Base-by-base conservation (phyloP, 2,329 filamentous ascomycete genomes). In the Ascochyta viciae-villosae region DNA sequence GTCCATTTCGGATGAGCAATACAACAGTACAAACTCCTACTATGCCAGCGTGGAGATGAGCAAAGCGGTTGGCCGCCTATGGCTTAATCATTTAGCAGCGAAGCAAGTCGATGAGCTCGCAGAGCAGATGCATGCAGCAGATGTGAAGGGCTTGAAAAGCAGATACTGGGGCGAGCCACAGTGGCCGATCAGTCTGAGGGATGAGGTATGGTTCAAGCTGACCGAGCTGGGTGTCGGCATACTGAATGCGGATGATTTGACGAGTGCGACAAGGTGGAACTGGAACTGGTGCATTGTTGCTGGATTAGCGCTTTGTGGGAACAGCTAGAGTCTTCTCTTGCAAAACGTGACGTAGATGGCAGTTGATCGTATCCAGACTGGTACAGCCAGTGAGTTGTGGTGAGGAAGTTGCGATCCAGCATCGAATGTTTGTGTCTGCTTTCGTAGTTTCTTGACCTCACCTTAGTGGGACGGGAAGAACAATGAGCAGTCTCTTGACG, bases 221-320 rank as follows among this genome's bases (percentile, higher is more conserved):
- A 61, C 52, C 22, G 56, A 65, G 15, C 47, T 60, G 16, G 64
- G 48, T 10, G 59, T 67, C 12, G 65, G 63, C 1, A 58, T 69
- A 49, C 34, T 69, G 39, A 70, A 66, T 53, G 64, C 70, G 3
- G 63, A 66, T 57, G 64, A 69, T 54, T 26, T 68, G 33, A 42
- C 55, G 2, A 62, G 61, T 43, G 66, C 67, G 6, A 63, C 64
- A 16, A 57, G 62, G 37, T 68, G 67, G 65, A 68, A 68, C 55
- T 70, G 68, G 64, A 59, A 61, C 24, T 65, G 63, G 62, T 73
- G 68, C 54, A 46, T 65, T 31, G 52, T 71, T 35, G 68, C 63
- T 15, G 63, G 68, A 2, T 55, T 72, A 33, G 50, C 44, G 5
- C 54, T 73, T 6, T 72, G 68, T 50, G 61, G 65, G 34, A 67